Conservation (phyloP, 208 protist genomes). For the Novymonas esmeraldas region DNA sequence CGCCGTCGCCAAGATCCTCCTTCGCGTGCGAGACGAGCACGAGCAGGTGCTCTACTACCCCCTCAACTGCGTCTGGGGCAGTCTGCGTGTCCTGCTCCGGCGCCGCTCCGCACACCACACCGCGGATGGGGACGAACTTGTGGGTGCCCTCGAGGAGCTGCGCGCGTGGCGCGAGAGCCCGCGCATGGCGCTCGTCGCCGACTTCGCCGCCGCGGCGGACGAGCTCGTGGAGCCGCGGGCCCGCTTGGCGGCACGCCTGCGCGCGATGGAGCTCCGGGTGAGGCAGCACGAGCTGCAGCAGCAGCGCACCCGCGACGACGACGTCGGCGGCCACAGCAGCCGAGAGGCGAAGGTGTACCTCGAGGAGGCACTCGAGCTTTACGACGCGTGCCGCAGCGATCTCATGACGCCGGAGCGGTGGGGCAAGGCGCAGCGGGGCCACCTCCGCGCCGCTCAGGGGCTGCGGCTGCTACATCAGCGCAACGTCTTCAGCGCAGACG, state of each 20-base stretch:
- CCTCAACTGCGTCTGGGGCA: constrained; percentile 56
- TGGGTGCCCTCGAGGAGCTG: constrained; percentile 1
- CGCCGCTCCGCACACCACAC: not conserved
- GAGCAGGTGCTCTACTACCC: constrained; percentile 86
- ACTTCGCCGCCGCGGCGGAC: constrained; percentile 5
- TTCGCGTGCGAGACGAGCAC: constrained; percentile 45
- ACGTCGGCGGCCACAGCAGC: not conserved
- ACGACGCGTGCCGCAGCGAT: not conserved
- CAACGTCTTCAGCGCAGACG: not conserved
- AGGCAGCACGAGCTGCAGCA: constrained; percentile 6
- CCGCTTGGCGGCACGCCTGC: constrained; percentile 2
- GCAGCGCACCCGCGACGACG: not conserved
- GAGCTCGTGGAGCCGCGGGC: constrained; percentile 11
- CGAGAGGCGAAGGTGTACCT: not conserved
- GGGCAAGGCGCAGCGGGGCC: not conserved
- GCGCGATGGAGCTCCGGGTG: not conserved
- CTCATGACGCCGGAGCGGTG: constrained; percentile 5
- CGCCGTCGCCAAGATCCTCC: constrained; percentile 39
- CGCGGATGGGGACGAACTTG: not conserved
- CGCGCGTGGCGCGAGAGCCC: not conserved
- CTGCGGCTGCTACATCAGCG: not conserved
- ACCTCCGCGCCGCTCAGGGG: constrained; percentile 7
- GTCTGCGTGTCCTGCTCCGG: constrained; percentile 27
- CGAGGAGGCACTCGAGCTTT: constrained; percentile 1
- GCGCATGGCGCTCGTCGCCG: constrained; percentile 9